A percentile compares a stretch with the other conserved stretches of the same genome.
phyloP scores from a whole-genome alignment of 768 basidiomycete species.

The Trametes punicea region DNA sequence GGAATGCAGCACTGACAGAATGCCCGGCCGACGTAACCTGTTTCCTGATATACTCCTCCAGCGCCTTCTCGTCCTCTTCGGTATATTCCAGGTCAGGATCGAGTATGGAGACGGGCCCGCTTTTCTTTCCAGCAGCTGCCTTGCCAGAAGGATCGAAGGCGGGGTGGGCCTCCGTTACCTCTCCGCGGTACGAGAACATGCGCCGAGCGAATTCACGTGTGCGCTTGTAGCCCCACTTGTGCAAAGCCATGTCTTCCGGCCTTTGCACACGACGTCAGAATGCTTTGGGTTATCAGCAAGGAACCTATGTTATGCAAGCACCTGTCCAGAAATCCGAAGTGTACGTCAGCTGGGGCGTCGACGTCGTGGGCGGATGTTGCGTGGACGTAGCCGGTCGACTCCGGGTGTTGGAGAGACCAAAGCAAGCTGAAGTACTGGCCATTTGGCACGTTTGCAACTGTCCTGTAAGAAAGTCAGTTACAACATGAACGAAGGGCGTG shows the following conservation, averaged over 20 bases:
- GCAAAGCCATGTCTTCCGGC: conserved; percentile 34
- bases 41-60: conserved; percentile 29
- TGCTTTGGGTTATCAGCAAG: too few species aligned
- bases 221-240: conserved; percentile 56
- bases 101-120: conserved; percentile 27
- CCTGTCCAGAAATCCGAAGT: conserved; percentile 45
- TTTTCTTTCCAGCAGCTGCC: conserved; percentile 19
- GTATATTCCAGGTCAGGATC: conserved; percentile 32
- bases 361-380: conserved; percentile 41
- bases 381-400: conserved; percentile 46
- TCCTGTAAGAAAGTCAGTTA: too few species aligned
- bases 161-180: conserved; percentile 29
- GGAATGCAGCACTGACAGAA: conserved; percentile 23
- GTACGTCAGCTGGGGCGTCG: conserved; percentile 42
- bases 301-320: too few species aligned
- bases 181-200: conserved; percentile 41
- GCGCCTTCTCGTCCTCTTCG: conserved; percentile 33
- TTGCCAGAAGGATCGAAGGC: conserved; percentile 30
- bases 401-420: conserved; percentile 42
- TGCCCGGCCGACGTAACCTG: conserved; percentile 32
- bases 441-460: too few species aligned
- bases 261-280: too few species aligned
- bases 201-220: conserved; percentile 53
- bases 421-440: conserved; percentile 28
- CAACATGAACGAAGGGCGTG: too few species aligned